Base-by-base conservation (phyloP, 805 yeast genomes). In the Kregervanrija delftensis region DNA sequence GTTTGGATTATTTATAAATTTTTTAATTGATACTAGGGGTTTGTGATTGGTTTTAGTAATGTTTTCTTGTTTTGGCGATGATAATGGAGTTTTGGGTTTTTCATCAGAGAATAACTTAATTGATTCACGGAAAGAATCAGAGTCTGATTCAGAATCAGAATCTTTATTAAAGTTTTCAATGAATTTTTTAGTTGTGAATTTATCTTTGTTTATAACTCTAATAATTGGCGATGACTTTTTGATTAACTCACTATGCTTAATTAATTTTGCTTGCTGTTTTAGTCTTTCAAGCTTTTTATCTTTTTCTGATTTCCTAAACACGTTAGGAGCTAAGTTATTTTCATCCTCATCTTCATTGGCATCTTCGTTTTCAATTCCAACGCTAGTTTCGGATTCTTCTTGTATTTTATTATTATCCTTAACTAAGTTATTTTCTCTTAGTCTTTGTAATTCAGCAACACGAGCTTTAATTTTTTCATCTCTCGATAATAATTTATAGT, bases 401-500 rank as follows among this genome's bases (percentile, higher is more conserved):
- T 41, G 42, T 11, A 49, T 17, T 43, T 45, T 43, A 6, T 39
- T 32, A 30, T 39, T 30, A 10, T 36, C n/a, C 8, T 35, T 12
- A 33, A 28, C 40, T 36, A 17, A 44, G 12, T 40, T 34, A 11
- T 16, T 17, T n/a, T 37, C 41, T 35, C 50, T 48, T n/a, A 35
- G 13, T 34, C 39, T 41, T 14, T 44, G 37, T 17, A 41, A 43
- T 35, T 40, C 48, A 15, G 38, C 33, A 30, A 40, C 39, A 42
- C 64, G 51, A 3, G 65, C 64, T 28, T 49, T 48, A n/a, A 60
- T 61, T 38, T 56, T 57, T 39, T 58, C 57, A 34, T 57, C 60
- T 35, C 57, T 46, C 5, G 58, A 49, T 50, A 61, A 47, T 11
- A 37, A 40, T 11, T 55, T 43, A 40, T 59, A 57, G 22, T 50